A percentile compares a stretch with the other conserved stretches of the same genome.
phyloP scores from a whole-genome alignment of 345 rosid genomes.

The Arabis hirsuta region DNA sequence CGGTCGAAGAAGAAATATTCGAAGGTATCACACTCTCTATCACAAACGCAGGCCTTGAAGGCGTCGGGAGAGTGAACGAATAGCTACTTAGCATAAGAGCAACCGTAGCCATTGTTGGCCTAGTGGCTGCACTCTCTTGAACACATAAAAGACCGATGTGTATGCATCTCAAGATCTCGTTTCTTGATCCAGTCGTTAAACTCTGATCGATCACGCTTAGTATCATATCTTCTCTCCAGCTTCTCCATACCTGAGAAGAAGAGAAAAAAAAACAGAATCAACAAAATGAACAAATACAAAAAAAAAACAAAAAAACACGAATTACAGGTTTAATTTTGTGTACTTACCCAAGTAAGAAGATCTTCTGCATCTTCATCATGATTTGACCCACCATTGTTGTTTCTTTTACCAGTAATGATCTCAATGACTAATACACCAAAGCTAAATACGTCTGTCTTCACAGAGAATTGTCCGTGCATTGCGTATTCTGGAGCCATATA shows the following conservation, averaged over 20 bases:
- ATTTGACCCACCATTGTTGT: slow-evolving; percentile 25
- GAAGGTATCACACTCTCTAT: slow-evolving; percentile 25
- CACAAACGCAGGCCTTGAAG: slow-evolving; percentile 51
- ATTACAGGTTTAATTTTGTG: background rate
- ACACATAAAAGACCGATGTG: slow-evolving; percentile 62
- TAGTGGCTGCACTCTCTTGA: slow-evolving; percentile 50
- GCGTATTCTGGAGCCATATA: slow-evolving; percentile 47
- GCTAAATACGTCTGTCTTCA: slow-evolving; percentile 44
- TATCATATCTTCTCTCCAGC: slow-evolving; percentile 51
- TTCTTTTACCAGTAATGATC: slow-evolving; percentile 40
- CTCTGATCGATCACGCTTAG: slow-evolving; percentile 47
- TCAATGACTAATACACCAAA: slow-evolving; percentile 44
- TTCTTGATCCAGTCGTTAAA: slow-evolving; percentile 36
- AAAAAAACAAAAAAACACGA: background rate
- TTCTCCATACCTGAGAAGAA: slow-evolving; percentile 55
- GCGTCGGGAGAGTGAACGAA: slow-evolving; percentile 49
- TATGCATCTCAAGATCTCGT: slow-evolving; percentile 54
- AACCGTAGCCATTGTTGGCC: slow-evolving; percentile 59
- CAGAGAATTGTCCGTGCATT: slow-evolving; percentile 43
- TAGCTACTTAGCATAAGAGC: slow-evolving; percentile 53
- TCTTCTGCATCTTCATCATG: slow-evolving; percentile 37
- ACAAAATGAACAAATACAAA: background rate
- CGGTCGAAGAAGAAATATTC: slow-evolving; percentile 28
- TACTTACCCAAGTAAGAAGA: slow-evolving; percentile 43
- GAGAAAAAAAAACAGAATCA: background rate